Percentiles rank a stretch among this genome's conserved stretches.
phyloP scores from a whole-genome alignment of 2,329 filamentous ascomycete genomes.

The Sporothrix globosa region DNA sequence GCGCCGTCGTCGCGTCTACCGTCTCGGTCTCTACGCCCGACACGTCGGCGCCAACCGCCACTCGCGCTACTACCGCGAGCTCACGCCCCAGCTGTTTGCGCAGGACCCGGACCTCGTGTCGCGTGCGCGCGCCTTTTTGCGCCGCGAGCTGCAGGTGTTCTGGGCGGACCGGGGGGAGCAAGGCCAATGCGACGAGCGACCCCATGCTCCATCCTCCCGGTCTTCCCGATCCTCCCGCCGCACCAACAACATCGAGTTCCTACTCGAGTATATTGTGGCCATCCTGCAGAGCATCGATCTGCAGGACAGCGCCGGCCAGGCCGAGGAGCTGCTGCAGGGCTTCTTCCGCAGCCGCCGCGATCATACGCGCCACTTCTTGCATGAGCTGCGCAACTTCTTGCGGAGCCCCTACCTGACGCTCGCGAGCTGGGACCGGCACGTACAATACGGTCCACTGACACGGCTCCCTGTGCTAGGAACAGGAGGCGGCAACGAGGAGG shows the following conservation, averaged over 20 bases:
- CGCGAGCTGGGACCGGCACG: conserved; percentile 76
- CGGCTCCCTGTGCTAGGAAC: too few species aligned
- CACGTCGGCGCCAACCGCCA: conserved; percentile 80
- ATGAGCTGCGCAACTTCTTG: conserved; percentile 82
- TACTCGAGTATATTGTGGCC: conserved; percentile 83
- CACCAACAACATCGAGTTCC: conserved; percentile 70
- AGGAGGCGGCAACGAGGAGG: neutral
- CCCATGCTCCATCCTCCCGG: too few species aligned
- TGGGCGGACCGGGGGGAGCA: conserved; percentile 42
- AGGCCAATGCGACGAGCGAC: neutral
- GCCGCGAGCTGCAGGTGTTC: conserved; percentile 83
- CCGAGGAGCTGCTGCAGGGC: conserved; percentile 76
- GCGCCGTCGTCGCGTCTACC: conserved; percentile 73
- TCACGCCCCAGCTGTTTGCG: conserved; percentile 69
- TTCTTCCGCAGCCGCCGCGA: conserved; percentile 68
- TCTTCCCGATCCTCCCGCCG: conserved; percentile 36
- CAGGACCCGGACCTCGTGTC: conserved; percentile 69
- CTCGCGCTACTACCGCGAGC: conserved; percentile 75
- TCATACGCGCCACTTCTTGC: conserved; percentile 74
- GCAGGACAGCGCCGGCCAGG: conserved; percentile 75
- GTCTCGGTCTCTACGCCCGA: conserved; percentile 70
- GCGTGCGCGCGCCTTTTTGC: conserved; percentile 77
- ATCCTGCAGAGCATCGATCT: conserved; percentile 83
- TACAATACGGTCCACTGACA: conserved; percentile 62
- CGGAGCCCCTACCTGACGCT: conserved; percentile 75